Percentiles rank a stretch among this genome's conserved stretches.
Conservation (phyloP, 2,329 filamentous ascomycete species). For the Botrytis medusae region DNA sequence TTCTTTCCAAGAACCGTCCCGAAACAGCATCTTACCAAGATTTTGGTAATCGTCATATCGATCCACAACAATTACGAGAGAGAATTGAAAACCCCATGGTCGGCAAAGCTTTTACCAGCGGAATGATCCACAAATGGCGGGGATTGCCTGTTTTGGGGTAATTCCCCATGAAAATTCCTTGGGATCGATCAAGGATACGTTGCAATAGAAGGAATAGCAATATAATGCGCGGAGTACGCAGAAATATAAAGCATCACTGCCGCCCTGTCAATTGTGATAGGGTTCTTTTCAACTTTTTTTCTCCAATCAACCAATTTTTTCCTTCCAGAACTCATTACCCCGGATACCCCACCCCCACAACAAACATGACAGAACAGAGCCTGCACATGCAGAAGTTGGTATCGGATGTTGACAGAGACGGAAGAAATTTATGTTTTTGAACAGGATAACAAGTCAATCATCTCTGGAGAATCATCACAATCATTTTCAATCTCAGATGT, state of each 20-base stretch:
- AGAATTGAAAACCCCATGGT: neutral
- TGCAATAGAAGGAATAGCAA: neutral
- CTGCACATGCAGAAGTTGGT: neutral
- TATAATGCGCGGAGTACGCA: neutral
- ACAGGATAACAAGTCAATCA: accelerated
- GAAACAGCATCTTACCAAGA: neutral
- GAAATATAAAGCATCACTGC: neutral
- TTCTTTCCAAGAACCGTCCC: neutral
- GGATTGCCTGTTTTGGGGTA: neutral
- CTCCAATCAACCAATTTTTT: neutral
- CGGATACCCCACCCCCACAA: constrained; percentile 8
- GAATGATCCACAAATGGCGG: neutral
- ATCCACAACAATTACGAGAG: neutral
- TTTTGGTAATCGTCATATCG: neutral
- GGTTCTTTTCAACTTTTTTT: neutral
- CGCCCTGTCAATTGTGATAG: neutral
- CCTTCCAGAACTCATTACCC: neutral
- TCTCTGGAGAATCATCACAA: neutral
- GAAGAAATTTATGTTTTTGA: neutral
- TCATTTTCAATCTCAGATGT: no score
- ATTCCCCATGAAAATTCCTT: neutral
- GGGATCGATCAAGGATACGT: neutral
- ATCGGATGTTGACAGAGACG: neutral
- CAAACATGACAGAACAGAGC: neutral
- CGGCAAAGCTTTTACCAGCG: constrained; percentile 8